These are phyloP conservation scores for Wallacemonas sp. DNA, from an alignment of 208 protist species.

Conservation along the genomic window DNA sequence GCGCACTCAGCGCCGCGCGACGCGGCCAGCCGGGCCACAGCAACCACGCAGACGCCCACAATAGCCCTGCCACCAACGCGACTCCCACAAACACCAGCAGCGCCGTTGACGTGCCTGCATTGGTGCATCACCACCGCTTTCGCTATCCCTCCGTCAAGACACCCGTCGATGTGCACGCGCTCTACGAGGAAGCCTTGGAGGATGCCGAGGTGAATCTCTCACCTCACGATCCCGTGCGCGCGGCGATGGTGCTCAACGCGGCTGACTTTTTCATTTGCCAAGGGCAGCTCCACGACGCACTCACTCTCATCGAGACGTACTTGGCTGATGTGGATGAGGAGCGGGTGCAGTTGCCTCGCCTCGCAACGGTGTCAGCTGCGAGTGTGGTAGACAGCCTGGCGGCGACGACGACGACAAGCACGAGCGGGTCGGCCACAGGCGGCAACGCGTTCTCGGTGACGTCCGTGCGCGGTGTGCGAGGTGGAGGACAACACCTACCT, in stretches of 20 bases:
- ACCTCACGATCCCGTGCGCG: constrained; percentile 82
- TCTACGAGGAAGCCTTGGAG: constrained; percentile 61
- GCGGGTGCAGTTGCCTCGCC: constrained; percentile 41
- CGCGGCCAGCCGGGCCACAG: too few species aligned
- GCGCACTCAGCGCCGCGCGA: neutral
- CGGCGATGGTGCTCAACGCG: constrained; percentile 77
- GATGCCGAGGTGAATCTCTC: constrained; percentile 73
- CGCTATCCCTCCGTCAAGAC: constrained; percentile 62
- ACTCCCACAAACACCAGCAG: constrained; percentile 4
- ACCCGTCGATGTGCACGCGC: constrained; percentile 51
- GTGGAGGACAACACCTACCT: neutral
- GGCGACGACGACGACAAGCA: neutral
- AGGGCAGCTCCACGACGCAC: constrained; percentile 22
- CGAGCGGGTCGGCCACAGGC: neutral
- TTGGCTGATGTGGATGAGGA: constrained; percentile 71
- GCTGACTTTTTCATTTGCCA: constrained; percentile 57
- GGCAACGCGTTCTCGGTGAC: constrained; percentile 46
- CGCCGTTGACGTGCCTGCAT: constrained; percentile 23
- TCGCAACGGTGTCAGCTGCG: constrained; percentile 10
- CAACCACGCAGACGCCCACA: neutral
- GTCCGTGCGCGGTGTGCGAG: constrained; percentile 28
- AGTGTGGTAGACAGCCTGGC: constrained; percentile 20
- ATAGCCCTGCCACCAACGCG: neutral
- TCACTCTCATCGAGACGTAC: constrained; percentile 53
- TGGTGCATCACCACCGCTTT: constrained; percentile 68